These are phyloP conservation scores for Fusarium sp. DNA, from an alignment of 2,329 filamentous ascomycete species.

Conservation along the genomic window DNA sequence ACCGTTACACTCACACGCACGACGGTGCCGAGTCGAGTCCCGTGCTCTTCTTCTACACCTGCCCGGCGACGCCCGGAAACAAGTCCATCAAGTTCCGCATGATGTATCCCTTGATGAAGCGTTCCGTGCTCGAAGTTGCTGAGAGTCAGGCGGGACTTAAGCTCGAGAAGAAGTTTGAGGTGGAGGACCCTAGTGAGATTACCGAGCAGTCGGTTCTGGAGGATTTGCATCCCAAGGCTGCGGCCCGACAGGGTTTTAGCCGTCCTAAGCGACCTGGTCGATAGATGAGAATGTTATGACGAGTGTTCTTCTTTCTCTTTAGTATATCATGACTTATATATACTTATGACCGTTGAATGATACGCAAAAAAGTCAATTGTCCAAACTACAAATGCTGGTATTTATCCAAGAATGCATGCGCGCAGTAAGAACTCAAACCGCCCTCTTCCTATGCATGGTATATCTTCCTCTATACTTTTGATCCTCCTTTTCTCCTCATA, in stretches of 20 bases:
- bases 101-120: constrained; percentile 81
- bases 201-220: constrained; percentile 72
- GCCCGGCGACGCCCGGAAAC: constrained; percentile 71
- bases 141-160: constrained; percentile 72
- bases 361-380: constrained; percentile 42
- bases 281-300: constrained; percentile 44
- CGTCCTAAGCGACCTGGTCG: constrained; percentile 83
- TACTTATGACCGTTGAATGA: constrained; percentile 5
- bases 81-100: constrained; percentile 85
- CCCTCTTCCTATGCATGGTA: constrained; percentile 43
- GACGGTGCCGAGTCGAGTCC: constrained; percentile 64
- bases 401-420: constrained; percentile 45
- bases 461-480: constrained; percentile 37
- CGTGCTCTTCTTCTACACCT: constrained; percentile 85
- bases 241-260: constrained; percentile 75
- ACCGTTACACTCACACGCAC: constrained; percentile 71
- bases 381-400: constrained; percentile 47
- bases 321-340: constrained; percentile 1
- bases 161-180: constrained; percentile 77
- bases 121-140: constrained; percentile 73
- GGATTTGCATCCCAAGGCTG: constrained; percentile 75
- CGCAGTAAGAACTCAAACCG: constrained; percentile 41
- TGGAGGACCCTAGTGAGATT: constrained; percentile 75
- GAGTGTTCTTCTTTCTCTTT: not conserved
- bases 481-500: constrained; percentile 9